phyloP scores from a whole-genome alignment of 2,329 filamentous ascomycete species.

The Talaromyces sp. region DNA sequence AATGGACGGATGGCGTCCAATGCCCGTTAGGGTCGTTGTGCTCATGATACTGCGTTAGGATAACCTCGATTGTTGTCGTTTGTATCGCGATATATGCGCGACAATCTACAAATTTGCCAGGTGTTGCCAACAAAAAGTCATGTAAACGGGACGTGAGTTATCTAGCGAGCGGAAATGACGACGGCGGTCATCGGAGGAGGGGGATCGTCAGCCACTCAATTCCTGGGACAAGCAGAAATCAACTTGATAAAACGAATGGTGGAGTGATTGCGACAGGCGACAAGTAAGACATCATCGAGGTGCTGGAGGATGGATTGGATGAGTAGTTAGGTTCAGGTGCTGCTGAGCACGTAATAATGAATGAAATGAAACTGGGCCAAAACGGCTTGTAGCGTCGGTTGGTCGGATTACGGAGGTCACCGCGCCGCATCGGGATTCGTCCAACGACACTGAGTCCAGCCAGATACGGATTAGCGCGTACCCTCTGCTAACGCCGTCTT shows the following conservation, averaged over 20 bases:
- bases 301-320: background rate
- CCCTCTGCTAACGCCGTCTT: background rate
- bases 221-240: background rate
- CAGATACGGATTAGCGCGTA: background rate
- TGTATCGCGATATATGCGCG: background rate
- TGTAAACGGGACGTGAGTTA: slow-evolving; percentile 1
- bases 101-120: background rate
- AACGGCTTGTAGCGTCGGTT: slow-evolving; percentile 16
- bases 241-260: background rate
- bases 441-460: background rate
- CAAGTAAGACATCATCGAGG: slow-evolving; percentile 9
- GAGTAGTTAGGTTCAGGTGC: background rate
- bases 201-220: background rate
- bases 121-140: background rate
- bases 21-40: slow-evolving; percentile 39
- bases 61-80: background rate
- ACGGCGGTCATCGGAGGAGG: slow-evolving; percentile 2
- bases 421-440: slow-evolving; percentile 13
- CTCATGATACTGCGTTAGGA: slow-evolving; percentile 29
- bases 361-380: slow-evolving; percentile 9
- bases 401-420: slow-evolving; percentile 16
- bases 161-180: slow-evolving; percentile 3
- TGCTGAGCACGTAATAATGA: slow-evolving; percentile 3
- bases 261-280: background rate
- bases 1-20: slow-evolving; percentile 39